Evolutionary conservation across 768 basidiomycete genomes (phyloP).

Genomic region (Coprinopsis cinerea): DNA sequence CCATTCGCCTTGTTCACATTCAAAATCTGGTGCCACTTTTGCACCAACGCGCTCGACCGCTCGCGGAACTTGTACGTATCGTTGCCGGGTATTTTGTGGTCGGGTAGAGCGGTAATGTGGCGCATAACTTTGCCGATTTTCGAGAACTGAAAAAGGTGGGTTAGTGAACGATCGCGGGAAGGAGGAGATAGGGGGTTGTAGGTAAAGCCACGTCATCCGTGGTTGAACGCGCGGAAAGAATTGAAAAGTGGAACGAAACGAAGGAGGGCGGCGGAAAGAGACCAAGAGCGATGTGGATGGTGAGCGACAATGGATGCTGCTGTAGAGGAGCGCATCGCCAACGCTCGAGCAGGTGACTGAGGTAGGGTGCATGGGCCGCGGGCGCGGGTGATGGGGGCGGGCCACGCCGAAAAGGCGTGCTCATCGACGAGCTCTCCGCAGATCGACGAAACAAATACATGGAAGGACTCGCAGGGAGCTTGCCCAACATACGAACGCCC

Average conservation of each 20-base stretch:
- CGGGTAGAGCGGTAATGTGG: conserved; percentile 59
- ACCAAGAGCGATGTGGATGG: not conserved
- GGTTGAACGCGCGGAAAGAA: too few species aligned
- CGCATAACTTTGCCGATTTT: conserved; percentile 88
- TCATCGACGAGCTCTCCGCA: too few species aligned
- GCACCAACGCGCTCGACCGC: conserved; percentile 62
- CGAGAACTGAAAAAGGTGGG: conserved; percentile 56
- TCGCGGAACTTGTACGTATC: conserved; percentile 60
- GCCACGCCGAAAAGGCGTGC: too few species aligned
- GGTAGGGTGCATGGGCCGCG: too few species aligned
- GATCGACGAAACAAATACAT: too few species aligned
- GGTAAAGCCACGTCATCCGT: too few species aligned
- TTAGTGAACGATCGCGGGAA: conserved; percentile 6
- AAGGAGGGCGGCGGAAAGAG: not conserved
- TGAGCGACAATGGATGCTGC: not conserved
- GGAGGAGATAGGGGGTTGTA: not conserved
- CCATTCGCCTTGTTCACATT: conserved; percentile 34
- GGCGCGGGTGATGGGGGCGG: too few species aligned
- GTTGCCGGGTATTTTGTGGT: conserved; percentile 58
- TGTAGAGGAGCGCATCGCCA: not conserved
- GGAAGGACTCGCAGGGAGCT: too few species aligned
- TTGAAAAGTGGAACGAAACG: not conserved
- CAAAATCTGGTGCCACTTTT: conserved; percentile 60
- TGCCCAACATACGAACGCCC: too few species aligned
- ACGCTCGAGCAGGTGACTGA: too few species aligned